Evolutionary conservation across 306 rosid genomes (phyloP), one percentile per base, ranked within the genome.

Genomic region (Quercus dentata): DNA sequence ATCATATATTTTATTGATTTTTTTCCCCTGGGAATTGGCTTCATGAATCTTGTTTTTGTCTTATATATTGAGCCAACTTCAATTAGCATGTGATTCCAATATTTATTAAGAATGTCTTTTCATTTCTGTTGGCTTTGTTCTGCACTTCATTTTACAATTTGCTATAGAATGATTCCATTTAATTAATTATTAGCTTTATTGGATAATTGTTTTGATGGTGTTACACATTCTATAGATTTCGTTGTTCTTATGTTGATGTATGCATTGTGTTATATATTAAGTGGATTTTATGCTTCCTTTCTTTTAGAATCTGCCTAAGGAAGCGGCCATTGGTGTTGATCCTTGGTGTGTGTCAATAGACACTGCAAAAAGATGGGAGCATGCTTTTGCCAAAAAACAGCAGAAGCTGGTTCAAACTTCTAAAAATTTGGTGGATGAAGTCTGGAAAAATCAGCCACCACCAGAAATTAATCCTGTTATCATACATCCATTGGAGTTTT

Each of bases 291-390:
- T 74, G 77, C 31, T 85, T 79, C 85, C 20, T 61, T 70, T 74
- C 30, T 72, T 15, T 65, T 69, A 96, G 99, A 93, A 93, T 85
- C 85, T 96, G 74, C 90, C 90, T 5, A 84, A 82, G 64, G 90
- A 76, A 71, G 91, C 94, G 11, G 85, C 90, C 63, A 68, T 93
- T 81, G 99, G 99, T 79, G 91, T 96, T 71, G 99, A 96, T 82
- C 93, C 97, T 21, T 96, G 99, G 99, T 91, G 98, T 85, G 83
- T 89, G 76, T 93, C 99, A 44, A 83, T 96, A 49, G 94, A 90
- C 81, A 88, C 96, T 2, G 94, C 98, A 54, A 91, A 90, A 83
- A 91, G 83, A 78, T 96, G 98, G 98, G 91, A 90, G 82, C 90
- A 71, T 49, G 85, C 93, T 51, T 96, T 93, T 85, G 78, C 79